phyloP scores from a whole-genome alignment of 257 asterid genomes.

The Solanum etuberosum region DNA sequence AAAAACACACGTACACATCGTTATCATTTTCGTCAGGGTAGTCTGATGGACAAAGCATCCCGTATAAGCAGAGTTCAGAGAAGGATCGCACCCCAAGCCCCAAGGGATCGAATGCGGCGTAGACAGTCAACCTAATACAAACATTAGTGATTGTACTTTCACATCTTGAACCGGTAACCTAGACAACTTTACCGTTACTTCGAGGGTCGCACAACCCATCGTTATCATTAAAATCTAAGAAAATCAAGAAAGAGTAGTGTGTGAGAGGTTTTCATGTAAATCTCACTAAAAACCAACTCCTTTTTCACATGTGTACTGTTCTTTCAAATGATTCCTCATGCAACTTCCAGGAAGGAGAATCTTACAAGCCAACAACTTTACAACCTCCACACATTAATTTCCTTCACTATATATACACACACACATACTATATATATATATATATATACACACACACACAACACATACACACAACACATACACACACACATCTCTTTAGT shows the following conservation, averaged over 20 bases:
- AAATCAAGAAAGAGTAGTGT: background rate
- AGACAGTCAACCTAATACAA: background rate
- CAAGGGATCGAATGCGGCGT: background rate
- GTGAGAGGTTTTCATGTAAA: background rate
- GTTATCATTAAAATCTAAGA: background rate
- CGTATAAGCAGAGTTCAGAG: background rate
- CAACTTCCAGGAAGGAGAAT: constrained; percentile 16
- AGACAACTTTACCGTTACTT: background rate
- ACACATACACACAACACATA: background rate
- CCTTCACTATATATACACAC: background rate
- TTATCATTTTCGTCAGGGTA: background rate
- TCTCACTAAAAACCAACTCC: background rate
- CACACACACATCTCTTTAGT: background rate
- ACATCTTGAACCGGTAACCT: background rate
- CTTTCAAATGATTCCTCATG: constrained; percentile 1
- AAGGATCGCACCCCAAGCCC: background rate
- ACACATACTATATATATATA: background rate
- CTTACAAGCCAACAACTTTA: background rate
- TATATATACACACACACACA: background rate
- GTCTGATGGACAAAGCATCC: background rate
- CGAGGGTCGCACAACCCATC: background rate
- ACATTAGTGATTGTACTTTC: background rate
- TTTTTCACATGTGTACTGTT: background rate
- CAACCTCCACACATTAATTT: background rate
- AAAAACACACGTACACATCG: background rate